Base-by-base conservation (phyloP, 768 basidiomycete species). In the Chalciporus chontae region DNA sequence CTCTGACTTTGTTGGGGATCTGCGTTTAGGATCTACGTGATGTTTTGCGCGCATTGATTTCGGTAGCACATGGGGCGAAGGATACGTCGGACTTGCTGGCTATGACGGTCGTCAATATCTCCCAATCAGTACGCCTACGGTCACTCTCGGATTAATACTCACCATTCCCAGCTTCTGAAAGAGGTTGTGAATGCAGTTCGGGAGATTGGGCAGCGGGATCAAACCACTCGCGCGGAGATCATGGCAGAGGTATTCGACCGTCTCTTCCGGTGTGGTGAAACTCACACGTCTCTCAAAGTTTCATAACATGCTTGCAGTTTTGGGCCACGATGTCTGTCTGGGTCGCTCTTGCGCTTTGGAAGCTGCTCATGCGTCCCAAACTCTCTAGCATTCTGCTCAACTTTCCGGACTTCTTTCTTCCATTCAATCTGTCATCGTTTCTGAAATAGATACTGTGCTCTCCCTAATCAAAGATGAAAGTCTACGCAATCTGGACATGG, bases 11-110 rank as follows among this genome's bases (percentile, higher is more conserved):
- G 24, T 26, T 52, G 39, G 53, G 46, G 21, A 31, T 41, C 31
- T 23, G 43, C 10, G 13, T 19, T 31, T 55, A 71, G 69, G 66
- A 65, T 38, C 49, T 75, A 45, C 65, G 59, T 50, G 56, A 55
- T 50, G 32, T 58, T 27, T 31, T 69, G 27, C 53, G 46, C 14
- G 37, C 49, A 4, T 40, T 69, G 29, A 56, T 41, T n/a, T 43
- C 48, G 40, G 56, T 60, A 1, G 58, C 60, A 43, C 48, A 18
- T 11, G 53, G 47, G 24, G 42, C 69, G 44, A 53, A 39, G 15
- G 60, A 57, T 21, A 37, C 58, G 18, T 63, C 64, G 43, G 62
- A 68, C 44, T 37, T 47, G 40, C 26, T 62, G 29, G 23, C 49
- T 29, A 47, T 43, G 39, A 17, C 47, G 17, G n/a, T 58, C 19